A percentile compares a stretch with the other conserved stretches of the same genome.
These are phyloP conservation scores for Amanita phalloides DNA, from an alignment of 768 basidiomycete genomes.

Conservation along the genomic window DNA sequence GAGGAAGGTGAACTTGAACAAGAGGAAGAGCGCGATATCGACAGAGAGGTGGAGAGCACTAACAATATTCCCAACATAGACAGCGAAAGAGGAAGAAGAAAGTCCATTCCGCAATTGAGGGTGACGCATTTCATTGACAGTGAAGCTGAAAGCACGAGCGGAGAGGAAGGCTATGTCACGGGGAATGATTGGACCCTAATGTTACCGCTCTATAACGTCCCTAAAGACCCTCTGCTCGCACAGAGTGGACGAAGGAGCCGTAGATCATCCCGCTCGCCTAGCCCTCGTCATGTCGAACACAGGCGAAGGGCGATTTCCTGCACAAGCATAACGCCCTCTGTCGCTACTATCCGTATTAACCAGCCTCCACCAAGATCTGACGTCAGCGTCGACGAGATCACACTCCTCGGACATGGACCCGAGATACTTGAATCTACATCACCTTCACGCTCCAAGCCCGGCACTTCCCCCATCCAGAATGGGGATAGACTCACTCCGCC, in stretches of 20 bases:
- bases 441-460: not conserved
- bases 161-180: not conserved
- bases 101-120: conserved; percentile 2
- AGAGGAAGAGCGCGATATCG: not conserved
- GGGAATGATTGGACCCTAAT: conserved; percentile 5
- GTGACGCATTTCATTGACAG: conserved; percentile 1
- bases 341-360: not conserved
- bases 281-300: not conserved
- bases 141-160: not conserved
- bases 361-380: not conserved
- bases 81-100: conserved; percentile 1
- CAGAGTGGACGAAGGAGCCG: not conserved
- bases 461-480: not conserved
- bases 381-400: not conserved
- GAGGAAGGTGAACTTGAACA: not conserved
- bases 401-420: not conserved
- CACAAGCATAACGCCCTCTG: not conserved
- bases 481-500: not conserved
- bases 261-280: conserved; percentile 2
- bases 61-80: not conserved
- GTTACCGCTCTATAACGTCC: conserved; percentile 1
- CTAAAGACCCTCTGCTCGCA: not conserved
- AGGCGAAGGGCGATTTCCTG: conserved; percentile 1
- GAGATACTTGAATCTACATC: not conserved
- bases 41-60: not conserved